These are phyloP conservation scores for Paragyromitra xinjiangensis DNA, from an alignment of 495 filamentous ascomycete species.

Conservation along the genomic window DNA sequence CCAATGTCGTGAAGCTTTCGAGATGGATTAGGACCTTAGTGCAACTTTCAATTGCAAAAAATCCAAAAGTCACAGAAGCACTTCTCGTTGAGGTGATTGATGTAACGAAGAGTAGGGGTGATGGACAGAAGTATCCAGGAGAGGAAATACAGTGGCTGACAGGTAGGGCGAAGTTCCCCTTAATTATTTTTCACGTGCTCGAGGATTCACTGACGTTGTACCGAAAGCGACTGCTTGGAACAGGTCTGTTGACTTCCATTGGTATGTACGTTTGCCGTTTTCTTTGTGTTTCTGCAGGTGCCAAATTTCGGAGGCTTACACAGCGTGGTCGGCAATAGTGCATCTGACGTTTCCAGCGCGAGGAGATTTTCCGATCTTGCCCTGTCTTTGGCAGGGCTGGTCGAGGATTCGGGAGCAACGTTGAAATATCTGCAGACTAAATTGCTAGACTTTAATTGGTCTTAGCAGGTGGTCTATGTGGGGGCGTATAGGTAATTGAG, in stretches of 20 bases:
- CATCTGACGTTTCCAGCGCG: conserved; percentile 46
- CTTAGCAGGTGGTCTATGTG: conserved; percentile 2
- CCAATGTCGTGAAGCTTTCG: conserved; percentile 46
- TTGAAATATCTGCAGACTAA: conserved; percentile 49
- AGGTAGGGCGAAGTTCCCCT: conserved; percentile 21
- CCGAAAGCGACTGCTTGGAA: conserved; percentile 53
- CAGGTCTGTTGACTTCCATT: conserved; percentile 54
- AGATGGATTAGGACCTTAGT: conserved; percentile 51
- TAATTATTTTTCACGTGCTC: not conserved
- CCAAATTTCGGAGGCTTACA: conserved; percentile 30
- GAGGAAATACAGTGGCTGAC: conserved; percentile 83
- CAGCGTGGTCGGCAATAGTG: conserved; percentile 30
- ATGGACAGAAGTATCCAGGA: conserved; percentile 66
- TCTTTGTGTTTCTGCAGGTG: conserved; percentile 25
- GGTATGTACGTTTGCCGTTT: conserved; percentile 40
- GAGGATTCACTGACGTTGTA: conserved; percentile 11
- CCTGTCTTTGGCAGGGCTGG: conserved; percentile 45
- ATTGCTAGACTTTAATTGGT: conserved; percentile 49
- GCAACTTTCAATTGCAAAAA: conserved; percentile 52
- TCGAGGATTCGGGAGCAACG: conserved; percentile 46
- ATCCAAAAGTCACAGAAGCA: conserved; percentile 61
- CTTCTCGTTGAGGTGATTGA: conserved; percentile 68
- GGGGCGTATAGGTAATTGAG: not conserved
- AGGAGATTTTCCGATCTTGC: conserved; percentile 53
- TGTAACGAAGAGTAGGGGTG: conserved; percentile 58